Conservation (phyloP, 352 stramenopile species). For the Globisporangium lucens region DNA sequence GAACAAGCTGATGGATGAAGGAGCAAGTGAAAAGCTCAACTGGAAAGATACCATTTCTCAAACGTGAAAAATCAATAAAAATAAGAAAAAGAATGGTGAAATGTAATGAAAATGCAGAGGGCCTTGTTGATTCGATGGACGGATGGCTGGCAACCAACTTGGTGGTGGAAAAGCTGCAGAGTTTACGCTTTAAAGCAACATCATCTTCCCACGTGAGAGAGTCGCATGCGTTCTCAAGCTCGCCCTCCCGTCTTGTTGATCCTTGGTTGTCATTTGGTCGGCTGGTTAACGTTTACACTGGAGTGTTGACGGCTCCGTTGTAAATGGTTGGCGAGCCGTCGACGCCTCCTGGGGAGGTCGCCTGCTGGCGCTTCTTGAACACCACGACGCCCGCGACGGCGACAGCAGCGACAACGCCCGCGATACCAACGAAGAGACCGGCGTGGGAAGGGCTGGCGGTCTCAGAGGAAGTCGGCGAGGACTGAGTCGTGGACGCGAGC, state of each 20-base stretch:
- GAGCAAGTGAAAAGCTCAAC: background rate
- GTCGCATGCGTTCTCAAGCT: background rate
- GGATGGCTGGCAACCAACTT: background rate
- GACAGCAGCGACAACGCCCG: constrained; percentile 27
- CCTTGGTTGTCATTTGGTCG: background rate
- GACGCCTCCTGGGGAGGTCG: background rate
- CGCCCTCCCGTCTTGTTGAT: background rate
- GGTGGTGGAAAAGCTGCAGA: background rate
- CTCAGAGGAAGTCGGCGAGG: constrained; percentile 1
- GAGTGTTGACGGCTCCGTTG: constrained; percentile 17
- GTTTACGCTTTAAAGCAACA: background rate
- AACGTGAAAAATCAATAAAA: constrained; percentile 4
- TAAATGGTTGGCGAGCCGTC: constrained; percentile 15
- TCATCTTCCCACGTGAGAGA: background rate
- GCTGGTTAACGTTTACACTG: constrained; percentile 5
- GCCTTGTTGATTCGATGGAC: background rate
- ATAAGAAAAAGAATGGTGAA: background rate
- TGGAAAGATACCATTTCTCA: background rate
- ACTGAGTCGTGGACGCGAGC: constrained; percentile 15
- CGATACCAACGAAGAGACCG: constrained; percentile 20
- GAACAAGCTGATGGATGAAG: background rate
- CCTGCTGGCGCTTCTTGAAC: constrained; percentile 24
- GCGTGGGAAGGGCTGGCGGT: constrained; percentile 13
- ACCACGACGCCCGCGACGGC: constrained; percentile 34
- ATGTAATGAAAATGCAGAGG: background rate